Conservation (phyloP, 345 rosid species). For the Physaria fendleri region DNA sequence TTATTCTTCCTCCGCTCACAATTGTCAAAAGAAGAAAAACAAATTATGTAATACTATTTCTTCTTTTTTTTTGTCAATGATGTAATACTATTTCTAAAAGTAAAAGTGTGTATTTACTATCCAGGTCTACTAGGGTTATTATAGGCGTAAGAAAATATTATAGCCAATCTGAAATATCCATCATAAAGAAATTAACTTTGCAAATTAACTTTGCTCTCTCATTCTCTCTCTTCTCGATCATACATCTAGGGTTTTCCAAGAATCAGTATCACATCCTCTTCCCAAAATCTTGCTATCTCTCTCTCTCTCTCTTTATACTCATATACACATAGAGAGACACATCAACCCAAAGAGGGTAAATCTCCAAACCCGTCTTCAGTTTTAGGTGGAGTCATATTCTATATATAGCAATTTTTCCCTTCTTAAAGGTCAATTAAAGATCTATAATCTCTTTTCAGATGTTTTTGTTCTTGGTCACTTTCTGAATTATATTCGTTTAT, state of each 20-base stretch:
- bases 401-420: slow-evolving; percentile 10
- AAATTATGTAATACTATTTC: too few species aligned
- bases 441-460: not conserved
- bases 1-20: too few species aligned
- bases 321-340: not conserved
- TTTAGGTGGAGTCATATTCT: slow-evolving; percentile 24
- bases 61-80: too few species aligned
- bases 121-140: too few species aligned
- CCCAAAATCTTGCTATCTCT: not conserved
- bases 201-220: too few species aligned
- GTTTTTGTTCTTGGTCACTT: slow-evolving; percentile 3
- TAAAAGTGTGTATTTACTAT: too few species aligned
- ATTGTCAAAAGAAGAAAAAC: too few species aligned
- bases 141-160: too few species aligned
- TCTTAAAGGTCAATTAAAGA: not conserved
- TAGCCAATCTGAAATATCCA: too few species aligned
- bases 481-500: too few species aligned
- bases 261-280: slow-evolving; percentile 8
- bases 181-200: too few species aligned
- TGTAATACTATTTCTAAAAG: too few species aligned
- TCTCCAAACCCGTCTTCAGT: slow-evolving; percentile 22
- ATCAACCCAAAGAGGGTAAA: slow-evolving; percentile 17
- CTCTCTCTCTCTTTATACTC: not conserved
- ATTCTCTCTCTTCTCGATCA: not conserved
- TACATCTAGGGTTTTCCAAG: slow-evolving; percentile 49